phyloP scores from a whole-genome alignment of 371 early-diverging fungal species.

The Mucor irregularis region DNA sequence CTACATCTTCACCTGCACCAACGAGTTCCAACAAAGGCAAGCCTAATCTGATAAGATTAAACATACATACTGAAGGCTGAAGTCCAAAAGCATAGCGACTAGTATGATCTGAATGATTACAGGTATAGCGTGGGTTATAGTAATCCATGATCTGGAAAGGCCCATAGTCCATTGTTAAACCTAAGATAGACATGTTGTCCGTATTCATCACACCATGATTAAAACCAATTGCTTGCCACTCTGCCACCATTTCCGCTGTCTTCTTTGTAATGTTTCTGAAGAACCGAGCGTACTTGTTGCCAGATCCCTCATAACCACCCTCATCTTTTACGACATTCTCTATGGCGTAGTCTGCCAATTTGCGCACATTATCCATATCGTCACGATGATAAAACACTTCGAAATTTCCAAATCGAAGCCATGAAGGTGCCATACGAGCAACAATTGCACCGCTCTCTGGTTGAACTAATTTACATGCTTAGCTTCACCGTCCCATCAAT shows the following conservation, averaged over 20 bases:
- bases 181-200: conserved; percentile 86
- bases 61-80: conserved; percentile 84
- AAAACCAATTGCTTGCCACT: conserved; percentile 88
- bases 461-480: not conserved
- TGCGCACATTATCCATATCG: conserved; percentile 55
- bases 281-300: conserved; percentile 59
- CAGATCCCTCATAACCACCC: conserved; percentile 27
- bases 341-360: conserved; percentile 74
- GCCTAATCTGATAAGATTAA: conserved; percentile 79
- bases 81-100: conserved; percentile 78
- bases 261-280: conserved; percentile 61
- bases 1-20: conserved; percentile 54
- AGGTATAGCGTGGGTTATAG: conserved; percentile 77
- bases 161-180: conserved; percentile 87
- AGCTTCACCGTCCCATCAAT: not conserved
- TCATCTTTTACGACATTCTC: conserved; percentile 33
- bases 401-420: conserved; percentile 90
- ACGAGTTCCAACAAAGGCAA: conserved; percentile 69
- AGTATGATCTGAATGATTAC: conserved; percentile 73
- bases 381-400: conserved; percentile 76
- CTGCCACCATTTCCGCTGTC: conserved; percentile 82
- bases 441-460: conserved; percentile 79
- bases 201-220: conserved; percentile 92
- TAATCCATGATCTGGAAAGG: conserved; percentile 85
- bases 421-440: conserved; percentile 76